Conservation (phyloP, 345 rosid genomes). For the Linum tenue region DNA sequence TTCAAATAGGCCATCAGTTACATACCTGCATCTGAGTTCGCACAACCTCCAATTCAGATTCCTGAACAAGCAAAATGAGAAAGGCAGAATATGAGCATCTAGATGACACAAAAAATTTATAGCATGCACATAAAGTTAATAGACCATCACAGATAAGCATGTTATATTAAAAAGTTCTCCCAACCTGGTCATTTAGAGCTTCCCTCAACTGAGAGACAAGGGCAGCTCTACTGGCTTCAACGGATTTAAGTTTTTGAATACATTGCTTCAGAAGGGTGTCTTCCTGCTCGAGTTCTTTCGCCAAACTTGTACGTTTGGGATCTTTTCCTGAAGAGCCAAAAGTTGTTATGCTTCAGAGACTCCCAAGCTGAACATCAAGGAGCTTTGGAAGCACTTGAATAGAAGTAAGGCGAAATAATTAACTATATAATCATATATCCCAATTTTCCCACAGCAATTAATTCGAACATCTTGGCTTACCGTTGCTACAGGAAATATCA, state of each 20-base stretch:
- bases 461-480: conserved; percentile 24
- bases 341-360: conserved; percentile 12
- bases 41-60: conserved; percentile 79
- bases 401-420: not conserved
- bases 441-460: too few species aligned
- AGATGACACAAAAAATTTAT: too few species aligned
- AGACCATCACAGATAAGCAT: not conserved
- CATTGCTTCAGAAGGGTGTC: conserved; percentile 66
- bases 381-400: not conserved
- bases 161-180: not conserved
- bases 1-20: not conserved
- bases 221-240: conserved; percentile 56
- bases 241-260: conserved; percentile 69
- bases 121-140: not conserved
- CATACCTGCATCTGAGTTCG: conserved; percentile 75
- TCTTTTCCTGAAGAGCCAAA: conserved; percentile 40
- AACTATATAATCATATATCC: too few species aligned
- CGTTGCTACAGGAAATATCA: conserved; percentile 44
- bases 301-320: conserved; percentile 49
- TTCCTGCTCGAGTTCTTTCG: conserved; percentile 64
- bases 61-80: conserved; percentile 29
- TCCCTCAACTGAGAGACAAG: conserved; percentile 81
- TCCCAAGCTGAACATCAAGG: conserved; percentile 7
- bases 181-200: conserved; percentile 72
- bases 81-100: not conserved